Percentiles rank a stretch among this genome's conserved stretches.
phyloP scores from a whole-genome alignment of 1,284 basidiomycete genomes.

The Trametes sp. region DNA sequence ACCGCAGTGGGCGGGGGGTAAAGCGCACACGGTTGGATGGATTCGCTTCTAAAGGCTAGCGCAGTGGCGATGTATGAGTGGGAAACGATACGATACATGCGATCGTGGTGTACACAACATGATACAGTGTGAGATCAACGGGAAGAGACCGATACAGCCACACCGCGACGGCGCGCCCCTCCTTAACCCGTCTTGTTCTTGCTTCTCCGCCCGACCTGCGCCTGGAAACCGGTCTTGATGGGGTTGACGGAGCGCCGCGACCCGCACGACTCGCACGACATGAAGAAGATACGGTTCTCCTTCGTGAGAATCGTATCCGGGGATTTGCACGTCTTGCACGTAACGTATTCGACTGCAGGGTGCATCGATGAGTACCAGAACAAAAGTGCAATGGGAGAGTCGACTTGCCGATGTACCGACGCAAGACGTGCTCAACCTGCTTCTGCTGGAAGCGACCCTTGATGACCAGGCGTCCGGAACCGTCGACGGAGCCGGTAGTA shows the following conservation, averaged over 20 bases:
- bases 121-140: conserved; percentile 28
- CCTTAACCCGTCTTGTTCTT: conserved; percentile 65
- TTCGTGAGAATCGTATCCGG: conserved; percentile 96
- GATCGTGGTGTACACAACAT: conserved; percentile 29
- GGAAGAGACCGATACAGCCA: conserved; percentile 14
- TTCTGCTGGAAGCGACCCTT: conserved; percentile 99
- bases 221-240: conserved; percentile 99
- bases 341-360: conserved; percentile 93
- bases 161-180: not conserved
- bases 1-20: too few species aligned
- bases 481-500: conserved; percentile 96
- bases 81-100: conserved; percentile 24
- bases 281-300: conserved; percentile 99
- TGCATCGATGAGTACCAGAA: not conserved
- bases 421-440: conserved; percentile 97
- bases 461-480: conserved; percentile 92
- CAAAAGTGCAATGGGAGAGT: not conserved
- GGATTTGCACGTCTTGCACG: conserved; percentile 99
- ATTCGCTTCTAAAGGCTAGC: not conserved
- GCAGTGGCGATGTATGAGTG: not conserved
- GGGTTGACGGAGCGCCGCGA: conserved; percentile 92
- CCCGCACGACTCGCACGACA: conserved; percentile 95
- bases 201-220: conserved; percentile 90
- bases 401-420: conserved; percentile 91
- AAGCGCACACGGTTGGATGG: too few species aligned